Conservation (phyloP, 2,329 filamentous ascomycete genomes). For the Aspergillus sp. region DNA sequence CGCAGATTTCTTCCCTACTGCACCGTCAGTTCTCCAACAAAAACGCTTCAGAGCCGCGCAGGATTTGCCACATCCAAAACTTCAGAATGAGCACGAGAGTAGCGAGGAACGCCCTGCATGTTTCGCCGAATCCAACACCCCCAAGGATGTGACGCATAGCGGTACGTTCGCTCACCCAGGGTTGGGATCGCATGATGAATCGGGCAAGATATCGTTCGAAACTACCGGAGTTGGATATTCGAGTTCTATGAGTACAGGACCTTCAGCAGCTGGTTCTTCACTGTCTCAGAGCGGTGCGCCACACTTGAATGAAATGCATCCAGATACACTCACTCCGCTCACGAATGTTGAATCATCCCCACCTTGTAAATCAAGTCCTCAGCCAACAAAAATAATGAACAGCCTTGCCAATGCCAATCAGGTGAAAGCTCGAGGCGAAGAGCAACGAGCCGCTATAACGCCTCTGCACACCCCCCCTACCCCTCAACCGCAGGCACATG, state of each 20-base stretch:
- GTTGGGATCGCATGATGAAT: slow-evolving; percentile 9
- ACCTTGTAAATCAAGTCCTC: slow-evolving; percentile 52
- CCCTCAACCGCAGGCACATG: slow-evolving; percentile 45
- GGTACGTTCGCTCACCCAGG: slow-evolving; percentile 9
- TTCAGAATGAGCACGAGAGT: slow-evolving; percentile 18
- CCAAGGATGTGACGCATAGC: slow-evolving; percentile 9
- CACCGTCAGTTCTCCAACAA: slow-evolving; percentile 56
- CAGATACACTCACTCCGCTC: slow-evolving; percentile 56
- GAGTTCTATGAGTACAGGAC: slow-evolving; percentile 64
- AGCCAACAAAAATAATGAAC: slow-evolving; percentile 34
- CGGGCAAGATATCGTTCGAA: slow-evolving; percentile 12
- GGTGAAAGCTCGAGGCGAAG: slow-evolving; percentile 20
- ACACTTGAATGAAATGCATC: slow-evolving; percentile 48
- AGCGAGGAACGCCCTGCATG: slow-evolving; percentile 8
- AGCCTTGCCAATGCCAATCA: slow-evolving; percentile 22
- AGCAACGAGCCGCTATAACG: slow-evolving; percentile 29
- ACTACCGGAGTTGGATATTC: slow-evolving; percentile 64
- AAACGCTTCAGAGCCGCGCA: slow-evolving; percentile 45
- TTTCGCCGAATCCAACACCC: slow-evolving; percentile 6
- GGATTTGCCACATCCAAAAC: slow-evolving; percentile 56
- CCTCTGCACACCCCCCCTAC: slow-evolving; percentile 40
- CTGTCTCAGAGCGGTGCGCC: slow-evolving; percentile 47
- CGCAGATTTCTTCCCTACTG: slow-evolving; percentile 79
- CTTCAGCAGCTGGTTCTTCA: slow-evolving; percentile 62
- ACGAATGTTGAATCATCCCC: slow-evolving; percentile 62